Percentiles rank a stretch among this genome's conserved stretches.
Conservation (phyloP, 2,329 filamentous ascomycete genomes). For the Aspergillus pseudoglaucus region DNA sequence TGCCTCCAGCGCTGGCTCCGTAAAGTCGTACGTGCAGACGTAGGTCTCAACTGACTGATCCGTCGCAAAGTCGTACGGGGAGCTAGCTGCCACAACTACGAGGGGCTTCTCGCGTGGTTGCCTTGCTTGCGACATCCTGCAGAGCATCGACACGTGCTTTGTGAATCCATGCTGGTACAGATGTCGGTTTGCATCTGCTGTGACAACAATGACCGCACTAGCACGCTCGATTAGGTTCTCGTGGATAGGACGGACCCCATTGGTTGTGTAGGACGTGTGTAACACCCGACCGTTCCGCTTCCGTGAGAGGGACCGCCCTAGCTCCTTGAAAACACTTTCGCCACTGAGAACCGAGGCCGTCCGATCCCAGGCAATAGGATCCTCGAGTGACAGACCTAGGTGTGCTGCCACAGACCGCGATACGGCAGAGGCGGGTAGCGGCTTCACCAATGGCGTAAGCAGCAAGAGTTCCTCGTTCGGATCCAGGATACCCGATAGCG, state of each 20-base stretch:
- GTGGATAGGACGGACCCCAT: slow-evolving; percentile 84
- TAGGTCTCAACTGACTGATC: slow-evolving; percentile 87
- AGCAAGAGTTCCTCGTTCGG: slow-evolving; percentile 83
- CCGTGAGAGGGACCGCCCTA: slow-evolving; percentile 80
- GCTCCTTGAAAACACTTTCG: slow-evolving; percentile 83
- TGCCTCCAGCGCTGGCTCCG: slow-evolving; percentile 80
- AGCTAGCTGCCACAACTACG: slow-evolving; percentile 87
- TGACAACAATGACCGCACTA: slow-evolving; percentile 81
- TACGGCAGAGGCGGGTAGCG: slow-evolving; percentile 79
- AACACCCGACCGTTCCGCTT: slow-evolving; percentile 79
- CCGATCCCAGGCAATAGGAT: slow-evolving; percentile 51
- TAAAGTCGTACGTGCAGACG: slow-evolving; percentile 93
- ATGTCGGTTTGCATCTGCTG: slow-evolving; percentile 89
- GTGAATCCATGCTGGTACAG: slow-evolving; percentile 91
- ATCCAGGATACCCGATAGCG: slow-evolving; percentile 73
- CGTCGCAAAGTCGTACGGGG: slow-evolving; percentile 93
- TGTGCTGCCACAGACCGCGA: slow-evolving; percentile 59
- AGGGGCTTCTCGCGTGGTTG: slow-evolving; percentile 65
- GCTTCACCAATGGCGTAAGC: slow-evolving; percentile 83
- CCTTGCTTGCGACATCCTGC: slow-evolving; percentile 42
- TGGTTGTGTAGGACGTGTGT: slow-evolving; percentile 92
- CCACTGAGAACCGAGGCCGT: slow-evolving; percentile 73
- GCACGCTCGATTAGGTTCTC: slow-evolving; percentile 87
- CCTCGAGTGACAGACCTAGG: slow-evolving; percentile 39
- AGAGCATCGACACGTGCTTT: slow-evolving; percentile 94